phyloP scores from a whole-genome alignment of 345 rosid species.

The Dipteronia dyeriana region DNA sequence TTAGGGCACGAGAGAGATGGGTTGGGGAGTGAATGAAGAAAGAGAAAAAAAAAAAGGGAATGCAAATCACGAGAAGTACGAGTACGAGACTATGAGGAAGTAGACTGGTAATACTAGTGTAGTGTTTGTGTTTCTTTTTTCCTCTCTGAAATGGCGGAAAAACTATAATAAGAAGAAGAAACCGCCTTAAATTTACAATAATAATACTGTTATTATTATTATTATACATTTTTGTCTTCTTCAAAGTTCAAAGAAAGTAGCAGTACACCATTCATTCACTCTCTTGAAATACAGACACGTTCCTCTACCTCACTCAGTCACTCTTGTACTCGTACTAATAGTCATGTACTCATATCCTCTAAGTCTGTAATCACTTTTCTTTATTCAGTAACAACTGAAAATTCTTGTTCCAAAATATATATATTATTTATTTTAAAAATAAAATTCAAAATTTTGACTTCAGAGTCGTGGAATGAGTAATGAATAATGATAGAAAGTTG shows the following conservation, averaged over 20 bases:
- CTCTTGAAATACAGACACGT: not conserved
- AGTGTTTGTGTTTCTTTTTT: not conserved
- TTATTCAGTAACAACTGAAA: no score
- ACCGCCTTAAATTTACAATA: not conserved
- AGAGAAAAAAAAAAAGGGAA: conserved; percentile 29
- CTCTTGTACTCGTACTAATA: no score
- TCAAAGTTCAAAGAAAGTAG: not conserved
- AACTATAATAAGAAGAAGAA: conserved; percentile 4
- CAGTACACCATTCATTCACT: not conserved
- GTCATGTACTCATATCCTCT: no score
- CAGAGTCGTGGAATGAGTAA: no score
- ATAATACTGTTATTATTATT: not conserved
- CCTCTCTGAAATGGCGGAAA: conserved; percentile 37
- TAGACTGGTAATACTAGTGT: not conserved
- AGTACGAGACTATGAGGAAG: not conserved
- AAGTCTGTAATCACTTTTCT: no score
- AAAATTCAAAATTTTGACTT: no score
- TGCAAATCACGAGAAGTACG: conserved; percentile 38
- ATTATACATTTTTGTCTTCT: not conserved
- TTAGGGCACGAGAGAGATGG: conserved; percentile 39
- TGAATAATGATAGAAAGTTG: no score
- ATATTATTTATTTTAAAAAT: no score
- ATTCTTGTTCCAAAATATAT: no score
- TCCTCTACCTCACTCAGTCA: not conserved
- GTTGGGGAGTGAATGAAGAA: conserved; percentile 39